Conservation (phyloP, 208 protist species). For the Leishmania martiniquensis region DNA sequence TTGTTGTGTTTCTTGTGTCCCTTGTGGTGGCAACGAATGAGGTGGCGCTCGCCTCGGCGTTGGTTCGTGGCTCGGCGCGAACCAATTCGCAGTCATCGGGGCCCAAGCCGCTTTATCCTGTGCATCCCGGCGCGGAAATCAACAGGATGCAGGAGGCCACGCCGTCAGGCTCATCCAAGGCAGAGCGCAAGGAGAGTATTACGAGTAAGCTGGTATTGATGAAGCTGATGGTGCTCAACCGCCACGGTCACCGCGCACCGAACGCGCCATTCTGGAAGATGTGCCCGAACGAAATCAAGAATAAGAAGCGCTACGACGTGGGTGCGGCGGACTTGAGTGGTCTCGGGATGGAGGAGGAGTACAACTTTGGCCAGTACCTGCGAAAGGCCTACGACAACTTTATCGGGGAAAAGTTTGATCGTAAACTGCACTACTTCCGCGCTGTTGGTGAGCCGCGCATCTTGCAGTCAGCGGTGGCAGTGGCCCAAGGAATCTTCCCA, state of each 20-base stretch:
- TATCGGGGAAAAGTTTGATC: slow-evolving; percentile 75
- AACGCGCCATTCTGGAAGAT: slow-evolving; percentile 80
- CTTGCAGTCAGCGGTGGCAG: slow-evolving; percentile 79
- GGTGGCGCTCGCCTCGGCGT: slow-evolving; percentile 10
- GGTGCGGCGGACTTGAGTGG: slow-evolving; percentile 70
- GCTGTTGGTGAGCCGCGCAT: slow-evolving; percentile 87
- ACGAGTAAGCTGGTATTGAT: slow-evolving; percentile 62
- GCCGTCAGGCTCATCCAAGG: slow-evolving; percentile 38
- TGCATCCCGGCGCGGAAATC: slow-evolving; percentile 60
- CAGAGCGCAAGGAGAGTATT: slow-evolving; percentile 38
- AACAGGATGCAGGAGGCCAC: slow-evolving; percentile 51
- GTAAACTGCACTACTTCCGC: slow-evolving; percentile 77
- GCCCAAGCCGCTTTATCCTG: slow-evolving; percentile 17
- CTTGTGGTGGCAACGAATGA: slow-evolving; percentile 17
- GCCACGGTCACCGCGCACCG: slow-evolving; percentile 81
- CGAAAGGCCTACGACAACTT: slow-evolving; percentile 60
- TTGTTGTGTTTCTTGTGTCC: slow-evolving; percentile 1
- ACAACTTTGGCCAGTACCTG: slow-evolving; percentile 69
- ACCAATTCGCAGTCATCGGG: neutral
- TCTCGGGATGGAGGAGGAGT: slow-evolving; percentile 85
- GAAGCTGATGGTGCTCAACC: slow-evolving; percentile 78
- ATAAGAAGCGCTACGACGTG: slow-evolving; percentile 58
- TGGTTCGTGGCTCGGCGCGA: slow-evolving; percentile 3
- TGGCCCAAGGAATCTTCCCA: slow-evolving; percentile 78
- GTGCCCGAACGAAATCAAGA: slow-evolving; percentile 68